Base-by-base conservation (phyloP, 129 eudicot species). In the Deinandra increscens region DNA sequence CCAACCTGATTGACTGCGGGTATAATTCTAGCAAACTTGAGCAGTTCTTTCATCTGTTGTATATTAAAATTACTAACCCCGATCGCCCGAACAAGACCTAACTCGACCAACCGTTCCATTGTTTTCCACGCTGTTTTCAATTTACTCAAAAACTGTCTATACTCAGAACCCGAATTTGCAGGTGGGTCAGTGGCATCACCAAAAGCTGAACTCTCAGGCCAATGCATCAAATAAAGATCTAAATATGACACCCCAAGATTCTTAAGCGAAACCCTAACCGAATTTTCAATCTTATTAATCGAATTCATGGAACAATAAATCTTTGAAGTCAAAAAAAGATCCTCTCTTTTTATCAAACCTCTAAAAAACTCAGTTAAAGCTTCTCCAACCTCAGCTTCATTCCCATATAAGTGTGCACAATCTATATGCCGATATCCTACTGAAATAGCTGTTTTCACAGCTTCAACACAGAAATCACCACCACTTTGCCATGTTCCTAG, bases 121-220 rank as follows among this genome's bases (percentile, higher is more conserved):
- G 88, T 62, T 73, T 84, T 65, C 88, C 88, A 84, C 0, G 88
- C 80, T 0, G 88, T 73, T 49, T 84, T 84, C 70, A 84, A 61
- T 66, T 77, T 76, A 68, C 83, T 77, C 71, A 84, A 74, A 55
- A 84, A 84, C 60, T 84, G 88, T 58, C 88, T 38, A 66, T 77
- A 80, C 34, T 84, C 88, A 58, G 81, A 80, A 4, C 88, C 85
- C 8, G 80, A 73, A 49, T 80, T 76, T 0, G 80, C 79, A 70
- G 88, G 88, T 14, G 88, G 88, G 33, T 84, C 88, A 53, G 88
- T 84, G 29, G 88, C 88, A 53, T 84, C 88, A 70, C 88, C 88
- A 69, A 84, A 84, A 13, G 85, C 88, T 0, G 83, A 73, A 65
- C 88, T 84, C 46, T 84, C 88, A 13, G 88, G 88, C 88, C 88